These are phyloP conservation scores for Dacryopinax primogenitus DNA, from an alignment of 768 basidiomycete genomes.

Conservation along the genomic window DNA sequence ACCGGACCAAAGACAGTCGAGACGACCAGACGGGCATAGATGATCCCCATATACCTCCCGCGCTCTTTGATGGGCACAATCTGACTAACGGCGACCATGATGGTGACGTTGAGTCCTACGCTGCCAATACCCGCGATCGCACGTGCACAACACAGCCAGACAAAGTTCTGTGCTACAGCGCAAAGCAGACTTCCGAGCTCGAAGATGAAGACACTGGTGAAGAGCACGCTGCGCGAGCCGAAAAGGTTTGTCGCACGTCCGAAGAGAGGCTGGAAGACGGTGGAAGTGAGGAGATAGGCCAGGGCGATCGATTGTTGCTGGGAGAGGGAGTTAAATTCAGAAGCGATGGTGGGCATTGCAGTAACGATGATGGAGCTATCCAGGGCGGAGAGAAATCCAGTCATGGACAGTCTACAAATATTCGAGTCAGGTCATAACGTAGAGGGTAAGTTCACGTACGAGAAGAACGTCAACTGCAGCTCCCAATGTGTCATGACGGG, in stretches of 20 bases:
- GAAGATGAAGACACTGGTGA: constrained; percentile 27
- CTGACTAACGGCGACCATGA: constrained; percentile 60
- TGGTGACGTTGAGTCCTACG: constrained; percentile 54
- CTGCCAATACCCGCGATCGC: constrained; percentile 59
- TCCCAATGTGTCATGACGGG: not conserved
- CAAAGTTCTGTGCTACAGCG: constrained; percentile 51
- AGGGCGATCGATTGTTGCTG: constrained; percentile 61
- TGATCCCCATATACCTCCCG: not conserved
- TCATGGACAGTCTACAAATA: constrained; percentile 44
- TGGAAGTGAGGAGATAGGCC: constrained; percentile 54
- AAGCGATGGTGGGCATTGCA: constrained; percentile 56
- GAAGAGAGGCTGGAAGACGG: constrained; percentile 44
- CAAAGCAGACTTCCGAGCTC: constrained; percentile 40
- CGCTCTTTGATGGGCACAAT: constrained; percentile 59
- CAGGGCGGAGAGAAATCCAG: constrained; percentile 45
- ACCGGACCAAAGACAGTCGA: constrained; percentile 1
- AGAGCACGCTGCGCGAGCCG: constrained; percentile 44
- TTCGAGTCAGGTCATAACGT: not conserved
- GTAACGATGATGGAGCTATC: constrained; percentile 67
- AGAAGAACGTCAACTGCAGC: not conserved
- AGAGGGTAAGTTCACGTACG: not conserved
- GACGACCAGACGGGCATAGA: not conserved
- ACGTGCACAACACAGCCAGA: constrained; percentile 54
- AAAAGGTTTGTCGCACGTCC: constrained; percentile 23
- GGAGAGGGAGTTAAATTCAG: constrained; percentile 51